Evolutionary conservation across 2,329 filamentous ascomycete species (phyloP).

Genomic region (Tympanopsis confertula): DNA sequence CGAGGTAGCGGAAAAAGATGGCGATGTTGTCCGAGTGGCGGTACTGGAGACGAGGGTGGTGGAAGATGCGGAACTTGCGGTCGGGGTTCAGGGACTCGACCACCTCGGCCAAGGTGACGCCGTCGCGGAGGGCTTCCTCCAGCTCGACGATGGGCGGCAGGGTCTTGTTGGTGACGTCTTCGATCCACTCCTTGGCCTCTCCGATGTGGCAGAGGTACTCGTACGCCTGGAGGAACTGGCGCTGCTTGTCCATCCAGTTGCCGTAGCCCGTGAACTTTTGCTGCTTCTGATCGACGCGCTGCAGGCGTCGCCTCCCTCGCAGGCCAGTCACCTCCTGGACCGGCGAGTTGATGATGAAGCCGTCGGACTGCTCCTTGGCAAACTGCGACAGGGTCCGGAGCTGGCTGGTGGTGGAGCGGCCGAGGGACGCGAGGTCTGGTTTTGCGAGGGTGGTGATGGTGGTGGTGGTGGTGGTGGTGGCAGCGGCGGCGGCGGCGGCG

Average conservation of each 20-base stretch:
- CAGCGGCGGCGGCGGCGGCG: slow-evolving; percentile 13
- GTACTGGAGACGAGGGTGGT: slow-evolving; percentile 73
- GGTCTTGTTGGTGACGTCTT: slow-evolving; percentile 72
- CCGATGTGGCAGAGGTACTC: slow-evolving; percentile 98
- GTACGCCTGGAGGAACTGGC: slow-evolving; percentile 91
- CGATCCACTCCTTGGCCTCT: slow-evolving; percentile 98
- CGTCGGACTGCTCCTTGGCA: slow-evolving; percentile 64
- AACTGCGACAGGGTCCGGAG: slow-evolving; percentile 77
- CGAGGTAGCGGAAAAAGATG: slow-evolving; percentile 85
- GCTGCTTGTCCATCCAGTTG: slow-evolving; percentile 98
- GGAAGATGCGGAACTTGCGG: slow-evolving; percentile 70
- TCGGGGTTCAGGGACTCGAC: slow-evolving; percentile 79
- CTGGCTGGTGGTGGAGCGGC: slow-evolving; percentile 81
- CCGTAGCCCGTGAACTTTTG: slow-evolving; percentile 54
- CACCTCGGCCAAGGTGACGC: slow-evolving; percentile 86
- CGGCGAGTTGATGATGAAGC: slow-evolving; percentile 63
- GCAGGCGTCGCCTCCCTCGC: slow-evolving; percentile 70
- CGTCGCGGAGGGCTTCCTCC: slow-evolving; percentile 83
- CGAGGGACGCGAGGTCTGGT: slow-evolving; percentile 69
- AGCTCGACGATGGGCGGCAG: slow-evolving; percentile 88
- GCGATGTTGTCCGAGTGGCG: slow-evolving; percentile 97
- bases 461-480: slow-evolving; percentile 13
- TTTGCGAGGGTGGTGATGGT: slow-evolving; percentile 38
- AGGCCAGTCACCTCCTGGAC: slow-evolving; percentile 81
- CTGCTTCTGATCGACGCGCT: slow-evolving; percentile 44